These are phyloP conservation scores for Debaryomyces coudertii DNA, from an alignment of 1,139 yeast species.

Conservation along the genomic window DNA sequence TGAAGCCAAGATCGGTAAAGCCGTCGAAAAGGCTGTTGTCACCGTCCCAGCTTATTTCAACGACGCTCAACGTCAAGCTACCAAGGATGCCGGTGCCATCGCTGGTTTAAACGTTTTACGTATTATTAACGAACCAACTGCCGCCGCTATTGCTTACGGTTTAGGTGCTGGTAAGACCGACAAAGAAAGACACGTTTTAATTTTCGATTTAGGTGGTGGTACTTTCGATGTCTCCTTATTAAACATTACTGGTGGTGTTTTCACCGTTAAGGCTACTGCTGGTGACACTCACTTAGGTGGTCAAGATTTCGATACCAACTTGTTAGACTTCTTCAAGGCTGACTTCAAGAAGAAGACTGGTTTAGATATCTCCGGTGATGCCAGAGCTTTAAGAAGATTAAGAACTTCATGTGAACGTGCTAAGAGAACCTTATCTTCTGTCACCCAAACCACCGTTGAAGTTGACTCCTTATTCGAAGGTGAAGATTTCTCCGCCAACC, in stretches of 20 bases:
- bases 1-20: constrained; percentile 92
- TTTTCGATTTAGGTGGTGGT: constrained; percentile 98
- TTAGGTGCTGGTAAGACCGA: constrained; percentile 91
- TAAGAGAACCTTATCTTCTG: constrained; percentile 97
- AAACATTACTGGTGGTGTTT: constrained; percentile 98
- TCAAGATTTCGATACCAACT: constrained; percentile 98
- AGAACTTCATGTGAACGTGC: constrained; percentile 99
- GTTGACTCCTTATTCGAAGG: constrained; percentile 97
- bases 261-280: constrained; percentile 99
- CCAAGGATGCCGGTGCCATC: constrained; percentile 98
- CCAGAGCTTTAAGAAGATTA: constrained; percentile 97
- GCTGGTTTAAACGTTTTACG: constrained; percentile 95
- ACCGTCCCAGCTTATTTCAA: constrained; percentile 98
- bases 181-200: constrained; percentile 86
- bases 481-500: constrained; percentile 93
- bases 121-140: constrained; percentile 97
- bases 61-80: constrained; percentile 97
- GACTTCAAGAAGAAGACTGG: constrained; percentile 98
- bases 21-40: constrained; percentile 92
- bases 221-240: constrained; percentile 97
- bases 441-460: constrained; percentile 95
- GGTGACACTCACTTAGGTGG: constrained; percentile 99
- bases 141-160: constrained; percentile 99
- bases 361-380: constrained; percentile 86
- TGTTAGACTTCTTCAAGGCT: constrained; percentile 89